These are phyloP conservation scores for Fonsecaea nubica DNA, from an alignment of 2,329 filamentous ascomycete species.

Conservation along the genomic window DNA sequence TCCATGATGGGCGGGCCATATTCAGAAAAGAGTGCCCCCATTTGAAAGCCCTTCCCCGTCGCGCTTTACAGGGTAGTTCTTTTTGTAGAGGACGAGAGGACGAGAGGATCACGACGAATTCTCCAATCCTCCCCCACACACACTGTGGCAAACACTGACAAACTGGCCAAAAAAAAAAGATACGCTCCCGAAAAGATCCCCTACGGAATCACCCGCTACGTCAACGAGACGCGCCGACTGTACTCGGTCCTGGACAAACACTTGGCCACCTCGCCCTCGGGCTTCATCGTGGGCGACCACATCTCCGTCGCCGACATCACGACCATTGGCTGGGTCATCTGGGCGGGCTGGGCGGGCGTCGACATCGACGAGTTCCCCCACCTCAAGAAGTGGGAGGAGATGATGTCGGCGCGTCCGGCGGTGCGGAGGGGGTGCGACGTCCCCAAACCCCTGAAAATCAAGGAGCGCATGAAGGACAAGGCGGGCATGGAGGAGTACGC, in stretches of 20 bases:
- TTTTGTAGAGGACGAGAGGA: no score
- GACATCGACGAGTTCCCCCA: constrained; percentile 77
- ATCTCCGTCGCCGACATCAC: constrained; percentile 73
- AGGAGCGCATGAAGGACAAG: constrained; percentile 62
- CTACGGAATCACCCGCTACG: constrained; percentile 82
- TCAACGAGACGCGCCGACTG: constrained; percentile 81
- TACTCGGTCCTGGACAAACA: constrained; percentile 79
- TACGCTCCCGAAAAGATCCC: constrained; percentile 83
- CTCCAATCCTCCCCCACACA: no score
- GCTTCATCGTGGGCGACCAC: constrained; percentile 60
- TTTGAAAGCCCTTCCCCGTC: no score
- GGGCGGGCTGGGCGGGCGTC: constrained; percentile 65
- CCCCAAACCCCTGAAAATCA: constrained; percentile 67
- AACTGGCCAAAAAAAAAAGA: constrained; percentile 43
- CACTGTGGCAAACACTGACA: background rate
- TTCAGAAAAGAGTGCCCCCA: no score
- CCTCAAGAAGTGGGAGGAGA: constrained; percentile 77
- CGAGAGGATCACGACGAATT: no score
- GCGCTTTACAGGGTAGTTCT: no score
- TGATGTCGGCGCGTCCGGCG: constrained; percentile 70
- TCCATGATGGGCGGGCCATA: no score
- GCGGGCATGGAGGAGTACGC: constrained; percentile 56
- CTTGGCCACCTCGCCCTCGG: constrained; percentile 59
- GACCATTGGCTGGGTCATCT: constrained; percentile 77
- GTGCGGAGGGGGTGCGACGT: constrained; percentile 79